These are phyloP conservation scores for Verticillium longisporum DNA, from an alignment of 2,329 filamentous ascomycete species.

Conservation along the genomic window DNA sequence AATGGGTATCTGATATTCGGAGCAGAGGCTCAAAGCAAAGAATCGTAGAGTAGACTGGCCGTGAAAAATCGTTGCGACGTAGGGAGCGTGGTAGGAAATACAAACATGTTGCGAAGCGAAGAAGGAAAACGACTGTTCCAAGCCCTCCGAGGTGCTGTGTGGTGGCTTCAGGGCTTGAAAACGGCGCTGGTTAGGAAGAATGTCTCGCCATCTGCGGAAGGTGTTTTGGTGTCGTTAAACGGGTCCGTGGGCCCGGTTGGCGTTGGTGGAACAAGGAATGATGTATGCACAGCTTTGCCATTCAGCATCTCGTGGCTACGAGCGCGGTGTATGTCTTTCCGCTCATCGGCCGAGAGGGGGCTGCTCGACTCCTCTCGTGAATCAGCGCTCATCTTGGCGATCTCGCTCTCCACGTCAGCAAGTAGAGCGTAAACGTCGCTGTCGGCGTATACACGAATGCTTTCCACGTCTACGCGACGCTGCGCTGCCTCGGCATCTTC, in stretches of 20 bases:
- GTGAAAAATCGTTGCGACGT: neutral
- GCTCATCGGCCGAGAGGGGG: slow-evolving; percentile 25
- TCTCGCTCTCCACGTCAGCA: slow-evolving; percentile 58
- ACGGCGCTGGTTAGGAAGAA: slow-evolving; percentile 14
- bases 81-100: neutral
- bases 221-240: slow-evolving; percentile 6
- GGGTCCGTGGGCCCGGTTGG: slow-evolving; percentile 14
- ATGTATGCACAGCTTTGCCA: slow-evolving; percentile 17
- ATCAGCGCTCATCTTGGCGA: slow-evolving; percentile 34
- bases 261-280: slow-evolving; percentile 19
- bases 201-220: slow-evolving; percentile 4
- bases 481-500: slow-evolving; percentile 18
- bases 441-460: slow-evolving; percentile 62
- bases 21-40: neutral
- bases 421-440: slow-evolving; percentile 61
- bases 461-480: slow-evolving; percentile 46
- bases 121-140: neutral
- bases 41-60: neutral
- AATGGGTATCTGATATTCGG: neutral
- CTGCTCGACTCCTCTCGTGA: slow-evolving; percentile 25
- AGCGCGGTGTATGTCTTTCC: slow-evolving; percentile 36
- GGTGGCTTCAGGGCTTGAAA: slow-evolving; percentile 8
- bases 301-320: slow-evolving; percentile 44
- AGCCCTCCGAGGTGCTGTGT: neutral
- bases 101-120: neutral